Evolutionary conservation across 192 early-diverging fungal genomes (phyloP).

Genomic region (Backusella macrospora): DNA sequence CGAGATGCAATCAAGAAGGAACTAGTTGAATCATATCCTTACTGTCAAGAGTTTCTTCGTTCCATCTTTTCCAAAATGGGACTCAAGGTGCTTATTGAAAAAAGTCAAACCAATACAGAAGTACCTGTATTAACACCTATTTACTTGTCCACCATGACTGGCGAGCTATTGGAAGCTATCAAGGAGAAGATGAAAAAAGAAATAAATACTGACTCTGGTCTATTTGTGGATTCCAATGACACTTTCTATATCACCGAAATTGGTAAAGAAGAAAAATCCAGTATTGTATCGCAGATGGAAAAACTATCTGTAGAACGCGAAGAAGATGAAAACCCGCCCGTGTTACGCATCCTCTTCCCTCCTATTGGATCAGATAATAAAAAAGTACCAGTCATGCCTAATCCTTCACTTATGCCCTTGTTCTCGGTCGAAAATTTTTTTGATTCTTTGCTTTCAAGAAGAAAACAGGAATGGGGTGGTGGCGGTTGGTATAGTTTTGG

Average conservation of each 20-base stretch:
- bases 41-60: constrained; percentile 57
- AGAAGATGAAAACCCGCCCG: constrained; percentile 14
- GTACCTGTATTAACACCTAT: constrained; percentile 47
- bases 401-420: constrained; percentile 52
- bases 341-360: constrained; percentile 16
- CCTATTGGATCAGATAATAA: background rate
- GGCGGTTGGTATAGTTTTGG: constrained; percentile 59
- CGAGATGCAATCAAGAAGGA: constrained; percentile 51
- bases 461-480: constrained; percentile 44
- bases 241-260: constrained; percentile 1
- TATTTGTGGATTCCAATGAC: constrained; percentile 8
- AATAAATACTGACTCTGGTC: background rate
- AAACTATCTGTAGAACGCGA: background rate
- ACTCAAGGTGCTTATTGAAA: constrained; percentile 52
- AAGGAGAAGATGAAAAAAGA: background rate
- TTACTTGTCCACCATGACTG: constrained; percentile 31
- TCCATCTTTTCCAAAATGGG: constrained; percentile 67
- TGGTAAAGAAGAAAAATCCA: background rate
- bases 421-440: constrained; percentile 62
- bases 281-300: constrained; percentile 11
- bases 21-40: constrained; percentile 50
- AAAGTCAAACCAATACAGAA: constrained; percentile 19
- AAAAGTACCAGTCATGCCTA: constrained; percentile 37
- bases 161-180: background rate
- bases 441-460: constrained; percentile 46